Evolutionary conservation across 192 early-diverging fungal species (phyloP).

Genomic region (Linnemannia zychae): DNA sequence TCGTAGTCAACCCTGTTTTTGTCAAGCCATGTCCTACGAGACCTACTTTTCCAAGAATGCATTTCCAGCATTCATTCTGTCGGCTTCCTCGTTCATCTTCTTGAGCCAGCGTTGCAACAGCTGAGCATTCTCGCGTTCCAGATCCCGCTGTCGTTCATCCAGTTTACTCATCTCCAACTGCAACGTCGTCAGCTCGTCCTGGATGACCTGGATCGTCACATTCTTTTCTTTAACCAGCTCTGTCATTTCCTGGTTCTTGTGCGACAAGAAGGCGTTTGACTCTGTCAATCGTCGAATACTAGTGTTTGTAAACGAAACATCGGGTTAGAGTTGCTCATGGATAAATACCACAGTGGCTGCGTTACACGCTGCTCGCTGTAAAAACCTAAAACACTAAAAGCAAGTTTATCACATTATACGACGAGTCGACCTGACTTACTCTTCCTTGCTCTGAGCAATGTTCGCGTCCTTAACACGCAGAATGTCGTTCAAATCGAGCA

Average conservation of each 20-base stretch:
- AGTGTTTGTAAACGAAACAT: background rate
- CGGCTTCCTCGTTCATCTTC: conserved; percentile 90
- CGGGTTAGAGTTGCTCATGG: conserved; percentile 1
- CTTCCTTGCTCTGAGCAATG: conserved; percentile 68
- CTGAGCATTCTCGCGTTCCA: conserved; percentile 88
- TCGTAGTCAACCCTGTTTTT: conserved; percentile 23
- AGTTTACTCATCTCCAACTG: conserved; percentile 91
- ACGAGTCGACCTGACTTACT: conserved; percentile 64
- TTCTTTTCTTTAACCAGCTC: conserved; percentile 88
- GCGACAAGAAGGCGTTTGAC: conserved; percentile 27
- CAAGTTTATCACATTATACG: background rate
- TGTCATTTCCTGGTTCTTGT: conserved; percentile 53
- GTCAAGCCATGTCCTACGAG: conserved; percentile 23
- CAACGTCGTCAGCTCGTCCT: conserved; percentile 91
- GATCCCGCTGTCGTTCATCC: conserved; percentile 72
- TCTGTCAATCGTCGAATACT: conserved; percentile 59
- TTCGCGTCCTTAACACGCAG: conserved; percentile 71
- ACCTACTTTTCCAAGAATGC: conserved; percentile 86
- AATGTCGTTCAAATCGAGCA: conserved; percentile 89
- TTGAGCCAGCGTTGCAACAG: conserved; percentile 93
- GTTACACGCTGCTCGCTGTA: conserved; percentile 14
- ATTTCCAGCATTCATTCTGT: conserved; percentile 95
- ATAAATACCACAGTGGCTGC: background rate
- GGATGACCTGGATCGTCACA: conserved; percentile 89
- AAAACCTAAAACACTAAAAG: background rate